A percentile compares a stretch with the other conserved stretches of the same genome.
Evolutionary conservation across 139 green algal genomes (phyloP).

Genomic region (Micromonas commoda): DNA sequence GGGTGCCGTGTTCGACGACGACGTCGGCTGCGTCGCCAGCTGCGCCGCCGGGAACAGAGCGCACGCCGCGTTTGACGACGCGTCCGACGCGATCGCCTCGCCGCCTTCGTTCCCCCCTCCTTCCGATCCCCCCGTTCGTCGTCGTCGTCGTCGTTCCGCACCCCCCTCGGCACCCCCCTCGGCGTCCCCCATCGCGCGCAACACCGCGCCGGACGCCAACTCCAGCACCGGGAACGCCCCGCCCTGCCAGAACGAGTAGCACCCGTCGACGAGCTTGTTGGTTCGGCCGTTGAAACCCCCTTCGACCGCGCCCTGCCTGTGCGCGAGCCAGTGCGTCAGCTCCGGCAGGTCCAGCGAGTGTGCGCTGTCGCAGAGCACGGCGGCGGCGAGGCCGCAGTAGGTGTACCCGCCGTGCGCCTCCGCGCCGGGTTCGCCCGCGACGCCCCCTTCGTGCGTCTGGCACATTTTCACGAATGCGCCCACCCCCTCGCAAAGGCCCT

Average conservation of each 20-base stretch:
- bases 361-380: constrained; percentile 52
- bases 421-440: constrained; percentile 89
- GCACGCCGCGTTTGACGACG: too few relatives aligned
- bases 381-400: constrained; percentile 83
- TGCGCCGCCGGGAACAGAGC: neutral
- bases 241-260: constrained; percentile 96
- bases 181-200: neutral
- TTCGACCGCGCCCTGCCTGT: constrained; percentile 67
- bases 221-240: constrained; percentile 68
- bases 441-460: constrained; percentile 73
- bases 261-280: constrained; percentile 98
- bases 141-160: neutral
- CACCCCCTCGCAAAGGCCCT: neutral
- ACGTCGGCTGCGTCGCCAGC: neutral
- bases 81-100: too few relatives aligned
- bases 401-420: constrained; percentile 98
- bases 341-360: constrained; percentile 38
- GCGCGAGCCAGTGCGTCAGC: constrained; percentile 64
- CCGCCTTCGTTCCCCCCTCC: too few relatives aligned
- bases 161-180: too few relatives aligned
- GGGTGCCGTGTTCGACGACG: neutral
- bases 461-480: neutral
- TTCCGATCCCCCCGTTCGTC: constrained; percentile 22
- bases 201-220: neutral
- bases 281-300: constrained; percentile 94